Evolutionary conservation across 2,329 filamentous ascomycete species (phyloP), one percentile per base, ranked within the genome.

Genomic region (Colletotrichum orbiculare): DNA sequence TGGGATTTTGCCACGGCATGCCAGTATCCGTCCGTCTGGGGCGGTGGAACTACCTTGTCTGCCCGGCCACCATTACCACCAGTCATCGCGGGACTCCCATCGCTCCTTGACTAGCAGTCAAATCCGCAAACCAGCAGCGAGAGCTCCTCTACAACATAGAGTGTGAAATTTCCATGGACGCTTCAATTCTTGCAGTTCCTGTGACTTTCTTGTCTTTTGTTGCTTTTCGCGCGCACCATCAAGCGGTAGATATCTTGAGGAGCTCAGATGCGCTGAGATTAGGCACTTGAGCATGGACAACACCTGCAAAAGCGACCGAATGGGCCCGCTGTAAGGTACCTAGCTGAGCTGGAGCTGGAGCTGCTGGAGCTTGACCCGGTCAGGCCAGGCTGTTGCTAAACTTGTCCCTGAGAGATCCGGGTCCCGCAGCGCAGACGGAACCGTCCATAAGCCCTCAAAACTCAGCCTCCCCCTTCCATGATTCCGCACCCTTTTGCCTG

Each of bases 391-490:
- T 62, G 62, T 55, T 65, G 58, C 62, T 62, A 62, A 65, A 65
- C 58, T 56, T 48, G 62, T 65, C 42, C 56, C 57, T 47, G 34
- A 50, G 25, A 25, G 35, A 47, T 33, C 39, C 47, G 37, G 54
- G n/a, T 46, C 47, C 54, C 17, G 46, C 25, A 42, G 35, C 38
- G 38, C 35, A 25, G 25, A 25, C 4, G 25, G 25, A 13, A 12
- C n/a, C 52, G 53, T 25, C 43, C 35, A 15, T 47, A n/a, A 33
- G 11, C 47, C n/a, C 45, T 33, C 13, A 37, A 41, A 35, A 52
- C 62, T 65, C 58, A 56, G 62, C 62, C 62, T 62, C 62, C 58
- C 62, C 58, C 62, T 62, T 65, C 45, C 34, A 42, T 52, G 15
- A 35, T 38, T 25, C 17, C 37, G 11, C 25, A 4, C 34, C 15